Evolutionary conservation across 257 asterid species (phyloP).

Genomic region (Lycium barbarum): DNA sequence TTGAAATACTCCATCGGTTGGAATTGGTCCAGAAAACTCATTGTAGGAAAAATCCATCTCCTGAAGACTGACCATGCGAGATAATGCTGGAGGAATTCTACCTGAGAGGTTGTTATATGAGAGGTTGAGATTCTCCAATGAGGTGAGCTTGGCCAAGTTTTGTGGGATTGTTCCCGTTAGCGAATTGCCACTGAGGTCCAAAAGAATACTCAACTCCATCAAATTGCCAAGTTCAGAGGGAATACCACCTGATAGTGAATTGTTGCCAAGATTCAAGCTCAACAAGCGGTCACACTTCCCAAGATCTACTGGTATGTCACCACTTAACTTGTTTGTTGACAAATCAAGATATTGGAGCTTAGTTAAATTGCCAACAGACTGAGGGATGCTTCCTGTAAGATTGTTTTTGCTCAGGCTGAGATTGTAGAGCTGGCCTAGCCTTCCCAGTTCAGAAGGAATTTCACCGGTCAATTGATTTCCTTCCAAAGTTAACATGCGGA

Average conservation of each 20-base stretch:
- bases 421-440: conserved; percentile 40
- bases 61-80: conserved; percentile 63
- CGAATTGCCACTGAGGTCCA: conserved; percentile 72
- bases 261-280: conserved; percentile 59
- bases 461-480: conserved; percentile 68
- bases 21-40: conserved; percentile 70
- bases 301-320: conserved; percentile 58
- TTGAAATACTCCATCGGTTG: conserved; percentile 50
- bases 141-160: conserved; percentile 54
- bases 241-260: conserved; percentile 60
- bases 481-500: conserved; percentile 56
- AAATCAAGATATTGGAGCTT: conserved; percentile 64
- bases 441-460: conserved; percentile 65
- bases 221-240: conserved; percentile 67
- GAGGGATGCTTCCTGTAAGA: conserved; percentile 69
- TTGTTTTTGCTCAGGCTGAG: conserved; percentile 67
- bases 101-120: conserved; percentile 74
- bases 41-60: conserved; percentile 71
- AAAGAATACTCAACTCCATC: conserved; percentile 45
- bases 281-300: conserved; percentile 49
- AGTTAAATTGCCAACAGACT: conserved; percentile 49
- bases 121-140: conserved; percentile 65
- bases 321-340: conserved; percentile 58
- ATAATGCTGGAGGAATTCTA: conserved; percentile 58
- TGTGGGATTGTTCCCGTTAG: conserved; percentile 69